phyloP scores from a whole-genome alignment of 257 asterid genomes.

The Buddleja alternifolia region DNA sequence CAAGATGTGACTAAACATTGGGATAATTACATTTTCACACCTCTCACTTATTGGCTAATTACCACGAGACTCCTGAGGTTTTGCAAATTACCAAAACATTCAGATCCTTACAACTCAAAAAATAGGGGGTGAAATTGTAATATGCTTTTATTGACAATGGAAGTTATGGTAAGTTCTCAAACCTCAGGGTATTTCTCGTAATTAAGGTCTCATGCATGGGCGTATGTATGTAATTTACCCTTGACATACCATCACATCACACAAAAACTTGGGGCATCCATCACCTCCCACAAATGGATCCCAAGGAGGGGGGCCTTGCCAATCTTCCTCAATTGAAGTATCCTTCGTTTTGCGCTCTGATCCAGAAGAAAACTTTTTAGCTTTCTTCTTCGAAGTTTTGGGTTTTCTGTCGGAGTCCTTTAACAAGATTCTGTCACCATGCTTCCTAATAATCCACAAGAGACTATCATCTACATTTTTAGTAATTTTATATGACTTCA shows the following conservation, averaged over 20 bases:
- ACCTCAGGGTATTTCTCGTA: background rate
- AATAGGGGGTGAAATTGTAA: too few relatives aligned
- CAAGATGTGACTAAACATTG: slow-evolving; percentile 10
- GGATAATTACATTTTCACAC: background rate
- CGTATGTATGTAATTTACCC: background rate
- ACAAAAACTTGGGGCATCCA: slow-evolving; percentile 86
- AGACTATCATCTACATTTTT: slow-evolving; percentile 47
- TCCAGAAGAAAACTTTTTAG: slow-evolving; percentile 51
- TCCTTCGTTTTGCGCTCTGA: slow-evolving; percentile 42
- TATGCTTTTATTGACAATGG: too few relatives aligned
- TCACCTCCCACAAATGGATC: slow-evolving; percentile 78
- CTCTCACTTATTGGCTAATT: too few relatives aligned
- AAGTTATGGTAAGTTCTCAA: too few relatives aligned
- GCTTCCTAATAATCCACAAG: slow-evolving; percentile 51
- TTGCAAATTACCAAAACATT: too few relatives aligned
- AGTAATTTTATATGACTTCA: slow-evolving; percentile 25
- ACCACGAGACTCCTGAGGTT: too few relatives aligned
- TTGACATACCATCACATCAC: slow-evolving; percentile 83
- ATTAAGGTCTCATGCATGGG: too few relatives aligned
- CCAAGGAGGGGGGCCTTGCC: slow-evolving; percentile 93
- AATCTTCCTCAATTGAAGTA: slow-evolving; percentile 49
- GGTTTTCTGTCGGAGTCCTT: slow-evolving; percentile 80
- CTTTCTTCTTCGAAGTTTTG: slow-evolving; percentile 60
- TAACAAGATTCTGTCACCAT: slow-evolving; percentile 72
- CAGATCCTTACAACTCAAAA: too few relatives aligned